A percentile compares a stretch with the other conserved stretches of the same genome.
Conservation (phyloP, 2,329 filamentous ascomycete species). For the Sarocladium oryzae region DNA sequence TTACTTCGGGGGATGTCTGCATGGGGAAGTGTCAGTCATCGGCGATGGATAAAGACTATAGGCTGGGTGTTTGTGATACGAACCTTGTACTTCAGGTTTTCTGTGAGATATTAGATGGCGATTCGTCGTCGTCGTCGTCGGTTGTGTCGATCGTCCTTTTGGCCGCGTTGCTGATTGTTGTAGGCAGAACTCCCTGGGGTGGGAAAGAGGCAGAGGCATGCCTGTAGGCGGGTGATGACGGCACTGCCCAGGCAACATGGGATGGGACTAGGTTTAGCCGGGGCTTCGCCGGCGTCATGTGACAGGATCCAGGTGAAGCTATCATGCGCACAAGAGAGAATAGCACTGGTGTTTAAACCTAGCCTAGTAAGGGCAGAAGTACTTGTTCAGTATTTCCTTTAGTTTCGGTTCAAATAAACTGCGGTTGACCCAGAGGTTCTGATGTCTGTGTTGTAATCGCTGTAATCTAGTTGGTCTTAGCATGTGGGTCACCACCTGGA, state of each 20-base stretch:
- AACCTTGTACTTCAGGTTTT: background rate
- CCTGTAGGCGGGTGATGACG: slow-evolving; percentile 2
- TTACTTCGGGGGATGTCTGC: background rate
- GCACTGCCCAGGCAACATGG: slow-evolving; percentile 8
- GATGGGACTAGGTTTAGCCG: background rate
- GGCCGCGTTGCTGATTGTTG: background rate
- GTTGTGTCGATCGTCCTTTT: background rate
- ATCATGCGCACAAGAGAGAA: background rate
- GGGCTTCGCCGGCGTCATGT: slow-evolving; percentile 1
- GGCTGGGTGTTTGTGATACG: too few relatives aligned
- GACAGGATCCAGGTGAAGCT: background rate
- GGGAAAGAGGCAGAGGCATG: slow-evolving; percentile 4
- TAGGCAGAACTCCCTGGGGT: slow-evolving; percentile 2
- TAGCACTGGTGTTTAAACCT: background rate
- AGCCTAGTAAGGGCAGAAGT: background rate
- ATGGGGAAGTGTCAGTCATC: background rate
- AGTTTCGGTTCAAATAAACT: too few relatives aligned
- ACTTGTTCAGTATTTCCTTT: too few relatives aligned
- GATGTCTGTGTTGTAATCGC: too few relatives aligned
- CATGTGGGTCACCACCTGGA: background rate
- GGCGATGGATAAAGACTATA: background rate
- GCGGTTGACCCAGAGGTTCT: too few relatives aligned
- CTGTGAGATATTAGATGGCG: background rate
- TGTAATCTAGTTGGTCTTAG: background rate
- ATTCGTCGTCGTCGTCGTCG: background rate